Conservation (phyloP, 352 stramenopile species). For the Ophiocytium majus region DNA sequence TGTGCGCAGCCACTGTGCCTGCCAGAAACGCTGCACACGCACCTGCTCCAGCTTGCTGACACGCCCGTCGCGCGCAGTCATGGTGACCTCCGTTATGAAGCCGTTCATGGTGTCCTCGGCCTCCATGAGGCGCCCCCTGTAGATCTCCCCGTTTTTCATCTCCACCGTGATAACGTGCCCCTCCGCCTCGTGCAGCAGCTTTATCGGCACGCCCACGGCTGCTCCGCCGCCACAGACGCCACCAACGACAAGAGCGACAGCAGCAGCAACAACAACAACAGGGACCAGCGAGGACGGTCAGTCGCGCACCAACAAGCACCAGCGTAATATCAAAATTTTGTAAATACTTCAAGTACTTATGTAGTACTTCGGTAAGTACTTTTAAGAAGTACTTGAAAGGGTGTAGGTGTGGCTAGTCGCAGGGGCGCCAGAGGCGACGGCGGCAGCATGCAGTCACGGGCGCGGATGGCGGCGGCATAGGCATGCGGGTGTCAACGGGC, state of each 20-base stretch:
- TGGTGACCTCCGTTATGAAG: conserved; percentile 68
- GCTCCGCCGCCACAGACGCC: not conserved
- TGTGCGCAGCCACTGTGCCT: too few relatives aligned
- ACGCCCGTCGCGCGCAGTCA: conserved; percentile 54
- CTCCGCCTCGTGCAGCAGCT: conserved; percentile 74
- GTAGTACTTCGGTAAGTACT: too few relatives aligned
- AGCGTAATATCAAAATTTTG: too few relatives aligned
- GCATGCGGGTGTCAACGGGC: too few relatives aligned
- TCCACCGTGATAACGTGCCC: conserved; percentile 78
- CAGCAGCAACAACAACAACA: not conserved
- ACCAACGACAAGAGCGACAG: not conserved
- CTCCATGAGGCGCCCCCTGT: conserved; percentile 69
- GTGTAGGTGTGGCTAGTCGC: too few relatives aligned
- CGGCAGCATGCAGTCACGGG: too few relatives aligned
- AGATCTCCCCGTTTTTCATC: conserved; percentile 80
- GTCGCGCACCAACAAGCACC: too few relatives aligned
- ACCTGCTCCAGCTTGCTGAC: conserved; percentile 57
- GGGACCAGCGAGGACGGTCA: too few relatives aligned
- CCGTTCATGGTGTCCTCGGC: conserved; percentile 94
- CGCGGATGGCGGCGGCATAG: too few relatives aligned
- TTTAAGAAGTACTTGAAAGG: too few relatives aligned
- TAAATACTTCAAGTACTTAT: too few relatives aligned
- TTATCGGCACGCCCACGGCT: conserved; percentile 71
- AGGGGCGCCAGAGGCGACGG: too few relatives aligned
- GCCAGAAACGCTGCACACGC: not conserved